Conservation (phyloP, 306 rosid species). For the Lithocarpus polystachyus region DNA sequence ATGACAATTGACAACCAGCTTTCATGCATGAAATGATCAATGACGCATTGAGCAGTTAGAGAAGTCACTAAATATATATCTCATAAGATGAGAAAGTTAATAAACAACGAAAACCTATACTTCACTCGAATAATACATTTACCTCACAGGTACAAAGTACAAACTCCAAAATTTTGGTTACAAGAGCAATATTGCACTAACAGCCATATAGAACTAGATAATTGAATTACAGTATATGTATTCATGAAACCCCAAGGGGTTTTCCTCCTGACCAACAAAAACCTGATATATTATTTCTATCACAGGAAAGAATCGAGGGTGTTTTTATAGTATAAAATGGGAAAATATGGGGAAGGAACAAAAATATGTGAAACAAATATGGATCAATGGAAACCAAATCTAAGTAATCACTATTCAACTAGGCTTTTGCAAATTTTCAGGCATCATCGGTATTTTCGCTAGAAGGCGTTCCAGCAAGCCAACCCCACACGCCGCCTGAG, state of each 20-base stretch:
- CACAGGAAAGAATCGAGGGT: constrained; percentile 32
- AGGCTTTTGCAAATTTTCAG: constrained; percentile 26
- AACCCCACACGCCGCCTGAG: constrained; percentile 92
- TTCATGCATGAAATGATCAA: no score
- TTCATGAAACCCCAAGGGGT: constrained; percentile 31
- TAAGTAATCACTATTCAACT: constrained; percentile 30
- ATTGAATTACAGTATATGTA: constrained; percentile 41
- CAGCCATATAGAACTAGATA: constrained; percentile 35
- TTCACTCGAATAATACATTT: constrained; percentile 8
- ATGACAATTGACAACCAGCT: no score
- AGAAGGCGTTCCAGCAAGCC: constrained; percentile 82
- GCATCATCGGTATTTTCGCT: constrained; percentile 36
- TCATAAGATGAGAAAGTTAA: background rate
- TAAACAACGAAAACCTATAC: constrained; percentile 14
- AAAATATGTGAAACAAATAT: constrained; percentile 29
- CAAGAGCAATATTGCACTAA: constrained; percentile 29
- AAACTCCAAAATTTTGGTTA: constrained; percentile 37
- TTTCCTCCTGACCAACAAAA: constrained; percentile 35
- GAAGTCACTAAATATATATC: background rate
- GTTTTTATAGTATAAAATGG: no score
- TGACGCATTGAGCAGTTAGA: background rate
- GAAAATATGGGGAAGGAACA: constrained; percentile 18
- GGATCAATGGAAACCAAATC: constrained; percentile 44
- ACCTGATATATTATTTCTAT: constrained; percentile 48
- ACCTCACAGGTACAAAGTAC: constrained; percentile 24